Percentiles rank a stretch among this genome's conserved stretches.
These are phyloP conservation scores for Candida glucosophila DNA, from an alignment of 1,139 yeast species.

Conservation along the genomic window DNA sequence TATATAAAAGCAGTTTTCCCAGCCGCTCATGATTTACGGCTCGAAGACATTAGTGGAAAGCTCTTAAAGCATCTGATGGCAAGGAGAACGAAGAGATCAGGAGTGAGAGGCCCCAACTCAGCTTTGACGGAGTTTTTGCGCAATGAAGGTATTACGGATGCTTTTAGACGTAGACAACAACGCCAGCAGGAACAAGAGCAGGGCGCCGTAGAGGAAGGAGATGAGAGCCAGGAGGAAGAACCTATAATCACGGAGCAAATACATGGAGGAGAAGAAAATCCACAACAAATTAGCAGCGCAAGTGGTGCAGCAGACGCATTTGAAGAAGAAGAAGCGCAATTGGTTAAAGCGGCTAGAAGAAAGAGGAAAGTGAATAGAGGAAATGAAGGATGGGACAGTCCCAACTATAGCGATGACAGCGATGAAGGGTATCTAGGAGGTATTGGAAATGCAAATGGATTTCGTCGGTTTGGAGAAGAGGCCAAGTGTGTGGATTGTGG, in stretches of 20 bases:
- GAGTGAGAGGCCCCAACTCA: slow-evolving; percentile 69
- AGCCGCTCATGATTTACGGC: too few relatives aligned
- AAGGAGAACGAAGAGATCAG: slow-evolving; percentile 17
- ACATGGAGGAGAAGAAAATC: neutral
- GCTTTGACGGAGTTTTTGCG: slow-evolving; percentile 70
- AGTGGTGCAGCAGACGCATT: slow-evolving; percentile 2
- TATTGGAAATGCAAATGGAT: slow-evolving; percentile 7
- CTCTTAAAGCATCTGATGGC: too few relatives aligned
- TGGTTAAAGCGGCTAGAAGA: slow-evolving; percentile 33
- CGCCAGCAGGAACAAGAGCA: slow-evolving; percentile 9
- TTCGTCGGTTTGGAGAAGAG: slow-evolving; percentile 36
- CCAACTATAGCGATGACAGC: slow-evolving; percentile 18
- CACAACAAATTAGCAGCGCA: too few relatives aligned
- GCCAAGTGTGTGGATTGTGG: slow-evolving; percentile 56
- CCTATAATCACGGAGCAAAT: slow-evolving; percentile 18
- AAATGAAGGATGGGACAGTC: slow-evolving; percentile 10
- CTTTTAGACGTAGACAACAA: slow-evolving; percentile 56
- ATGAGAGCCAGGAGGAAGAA: slow-evolving; percentile 11
- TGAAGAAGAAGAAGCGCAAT: slow-evolving; percentile 23
- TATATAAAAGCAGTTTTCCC: too few relatives aligned
- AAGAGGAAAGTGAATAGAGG: slow-evolving; percentile 23
- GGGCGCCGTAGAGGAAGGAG: slow-evolving; percentile 1
- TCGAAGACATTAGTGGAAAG: too few relatives aligned
- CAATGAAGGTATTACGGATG: slow-evolving; percentile 81
- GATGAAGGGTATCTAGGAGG: slow-evolving; percentile 9